Conservation (phyloP, 331 rosid genomes). For the Arachis monticola region DNA sequence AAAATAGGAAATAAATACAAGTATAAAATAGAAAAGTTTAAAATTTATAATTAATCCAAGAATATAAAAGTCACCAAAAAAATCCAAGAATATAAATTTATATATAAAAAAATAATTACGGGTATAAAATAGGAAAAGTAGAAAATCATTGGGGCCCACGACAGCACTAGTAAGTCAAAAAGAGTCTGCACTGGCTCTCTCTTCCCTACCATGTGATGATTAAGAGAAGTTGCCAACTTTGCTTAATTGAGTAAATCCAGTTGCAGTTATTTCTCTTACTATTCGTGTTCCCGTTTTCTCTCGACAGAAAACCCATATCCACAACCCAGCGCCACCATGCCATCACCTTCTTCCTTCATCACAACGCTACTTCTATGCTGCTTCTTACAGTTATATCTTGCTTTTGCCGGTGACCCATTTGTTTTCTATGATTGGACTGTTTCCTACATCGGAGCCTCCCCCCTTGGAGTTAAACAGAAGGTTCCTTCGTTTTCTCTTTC, state of each 20-base stretch:
- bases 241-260: conserved; percentile 1
- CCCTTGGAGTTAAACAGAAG: conserved; percentile 79
- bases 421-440: conserved; percentile 83
- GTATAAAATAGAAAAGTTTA: no score
- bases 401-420: conserved; percentile 75
- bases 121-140: no score
- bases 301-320: conserved; percentile 3
- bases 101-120: no score
- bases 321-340: conserved; percentile 48
- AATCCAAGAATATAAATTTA: no score
- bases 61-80: no score
- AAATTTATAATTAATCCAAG: no score
- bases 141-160: conserved; percentile 32
- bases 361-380: conserved; percentile 43
- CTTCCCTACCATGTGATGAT: conserved; percentile 42
- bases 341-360: conserved; percentile 50
- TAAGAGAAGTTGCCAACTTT: conserved; percentile 17
- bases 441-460: conserved; percentile 68
- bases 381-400: conserved; percentile 34
- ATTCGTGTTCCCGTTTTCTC: not conserved
- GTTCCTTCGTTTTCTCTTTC: conserved; percentile 39
- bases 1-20: no score
- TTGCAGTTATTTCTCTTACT: no score
- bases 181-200: conserved; percentile 19
- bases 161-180: conserved; percentile 32